Evolutionary conservation across 306 rosid genomes (phyloP), one percentile per base, ranked within the genome.

Genomic region (Datisca glomerata): DNA sequence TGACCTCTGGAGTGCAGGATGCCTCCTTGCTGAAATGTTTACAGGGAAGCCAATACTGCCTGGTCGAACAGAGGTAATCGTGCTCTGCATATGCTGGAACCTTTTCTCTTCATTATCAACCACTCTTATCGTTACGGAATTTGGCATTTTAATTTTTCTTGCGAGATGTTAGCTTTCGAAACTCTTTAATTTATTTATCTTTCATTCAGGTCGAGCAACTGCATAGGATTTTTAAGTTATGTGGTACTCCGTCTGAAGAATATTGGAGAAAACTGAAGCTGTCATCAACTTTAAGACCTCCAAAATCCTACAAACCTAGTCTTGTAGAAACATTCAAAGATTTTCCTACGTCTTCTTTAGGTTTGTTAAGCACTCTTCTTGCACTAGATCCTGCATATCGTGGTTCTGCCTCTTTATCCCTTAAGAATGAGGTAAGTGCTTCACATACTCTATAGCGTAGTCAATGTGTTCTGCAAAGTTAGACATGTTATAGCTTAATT

Each of bases 1-100:
- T 46, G 97, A 89, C 63, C 74, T 89, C 35, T 89, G 97, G 97
- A 89, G 97, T 68, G 94, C 70, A 33, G 97, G 97, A 55, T 87
- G 97, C 53, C 83, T 87, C 62, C 52, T 85, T 23, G 89, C 78
- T 8, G 96, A 85, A 71, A 77, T 77, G 93, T 85, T 85, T 50
- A 53, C 49, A 13, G 85, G 96, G 27, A 39, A 63, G 48, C 82
- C 96, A 11, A 56, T 85, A 43, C 69, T 85, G 75, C 85, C 89
- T 12, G 96, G 75, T 21, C 73, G 79, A 75, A 77, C 73, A 12
- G 96, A 80, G 89, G 96, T 85, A 51, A 71, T 35, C 8, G 34
- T 44, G 3, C 34, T n/a, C 31, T 27, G 31, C 31, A 4, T 27
- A 7, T 27, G 6, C 4, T 7, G 7, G 4, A 27, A 27, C 4